Evolutionary conservation across 1,284 basidiomycete genomes (phyloP).

Genomic region (Microbotryum silenes-acaulis): DNA sequence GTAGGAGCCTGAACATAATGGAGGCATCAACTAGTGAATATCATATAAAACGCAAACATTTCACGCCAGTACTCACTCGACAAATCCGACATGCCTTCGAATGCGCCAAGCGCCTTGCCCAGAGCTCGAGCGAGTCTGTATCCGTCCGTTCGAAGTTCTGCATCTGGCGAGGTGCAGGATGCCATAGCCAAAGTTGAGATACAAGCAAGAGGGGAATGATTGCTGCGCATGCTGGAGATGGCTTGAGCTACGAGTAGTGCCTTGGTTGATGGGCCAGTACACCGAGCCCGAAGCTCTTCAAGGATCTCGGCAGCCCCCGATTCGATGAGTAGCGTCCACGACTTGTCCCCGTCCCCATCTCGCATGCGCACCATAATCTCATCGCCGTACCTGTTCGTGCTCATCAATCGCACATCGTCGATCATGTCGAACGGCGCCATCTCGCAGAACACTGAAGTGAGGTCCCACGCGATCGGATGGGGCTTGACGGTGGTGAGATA

Average conservation of each 20-base stretch:
- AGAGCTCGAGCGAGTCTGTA: conserved; percentile 70
- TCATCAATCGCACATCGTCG: conserved; percentile 4
- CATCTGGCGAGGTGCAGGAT: conserved; percentile 52
- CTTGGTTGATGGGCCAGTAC: too few relatives aligned
- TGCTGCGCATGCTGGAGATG: too few relatives aligned
- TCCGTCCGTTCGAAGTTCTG: conserved; percentile 64
- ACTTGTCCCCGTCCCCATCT: too few relatives aligned
- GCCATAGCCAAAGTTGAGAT: too few relatives aligned
- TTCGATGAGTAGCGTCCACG: too few relatives aligned
- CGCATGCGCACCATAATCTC: conserved; percentile 49
- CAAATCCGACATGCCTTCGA: conserved; percentile 51
- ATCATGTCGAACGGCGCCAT: conserved; percentile 51
- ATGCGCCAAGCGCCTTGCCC: conserved; percentile 61
- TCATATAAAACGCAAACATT: too few relatives aligned
- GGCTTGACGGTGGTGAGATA: conserved; percentile 40
- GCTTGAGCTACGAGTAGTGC: too few relatives aligned
- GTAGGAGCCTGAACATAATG: conserved; percentile 51
- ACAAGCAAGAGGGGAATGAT: too few relatives aligned
- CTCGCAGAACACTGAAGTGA: conserved; percentile 37
- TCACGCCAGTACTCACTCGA: background rate
- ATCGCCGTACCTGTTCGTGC: conserved; percentile 3
- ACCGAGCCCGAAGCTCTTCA: too few relatives aligned
- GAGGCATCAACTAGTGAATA: conserved; percentile 42
- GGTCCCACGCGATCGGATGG: conserved; percentile 19
- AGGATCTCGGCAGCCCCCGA: too few relatives aligned